These are phyloP conservation scores for Pseudogymnoascus verrucosus DNA, from an alignment of 2,329 filamentous ascomycete genomes.

Conservation along the genomic window DNA sequence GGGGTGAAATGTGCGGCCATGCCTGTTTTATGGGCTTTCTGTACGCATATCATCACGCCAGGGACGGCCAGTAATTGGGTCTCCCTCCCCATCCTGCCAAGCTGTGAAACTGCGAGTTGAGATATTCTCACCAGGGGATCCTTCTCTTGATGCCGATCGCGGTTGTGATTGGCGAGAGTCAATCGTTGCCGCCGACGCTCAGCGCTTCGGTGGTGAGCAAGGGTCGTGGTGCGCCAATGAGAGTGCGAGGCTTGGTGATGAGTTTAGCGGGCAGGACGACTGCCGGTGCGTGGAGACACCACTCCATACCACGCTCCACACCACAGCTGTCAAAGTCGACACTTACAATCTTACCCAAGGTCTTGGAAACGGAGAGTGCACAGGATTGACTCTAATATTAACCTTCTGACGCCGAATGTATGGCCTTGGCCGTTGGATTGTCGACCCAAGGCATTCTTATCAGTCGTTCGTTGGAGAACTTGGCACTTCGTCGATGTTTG, in stretches of 20 bases:
- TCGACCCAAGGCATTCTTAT: background rate
- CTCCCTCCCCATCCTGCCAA: background rate
- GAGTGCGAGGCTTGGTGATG: background rate
- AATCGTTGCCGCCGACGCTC: background rate
- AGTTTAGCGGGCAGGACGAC: background rate
- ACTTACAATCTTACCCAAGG: background rate
- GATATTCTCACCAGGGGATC: background rate
- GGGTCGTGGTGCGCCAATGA: background rate
- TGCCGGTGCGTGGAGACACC: background rate
- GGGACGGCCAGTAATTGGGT: slow-evolving; percentile 1
- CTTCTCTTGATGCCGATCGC: background rate
- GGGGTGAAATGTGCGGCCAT: background rate
- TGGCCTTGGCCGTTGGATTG: slow-evolving; percentile 2
- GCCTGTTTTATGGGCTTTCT: background rate
- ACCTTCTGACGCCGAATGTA: slow-evolving; percentile 1
- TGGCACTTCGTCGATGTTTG: background rate
- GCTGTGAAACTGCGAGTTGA: slow-evolving; percentile 4
- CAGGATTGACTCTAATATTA: slow-evolving; percentile 3
- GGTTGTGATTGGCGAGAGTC: background rate
- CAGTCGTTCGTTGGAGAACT: background rate
- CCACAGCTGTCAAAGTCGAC: background rate
- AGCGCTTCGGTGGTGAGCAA: background rate
- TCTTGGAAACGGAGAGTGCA: background rate
- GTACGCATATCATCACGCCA: background rate
- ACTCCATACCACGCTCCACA: background rate